Evolutionary conservation across 768 basidiomycete species (phyloP).

Genomic region (Lyophyllum atratum): DNA sequence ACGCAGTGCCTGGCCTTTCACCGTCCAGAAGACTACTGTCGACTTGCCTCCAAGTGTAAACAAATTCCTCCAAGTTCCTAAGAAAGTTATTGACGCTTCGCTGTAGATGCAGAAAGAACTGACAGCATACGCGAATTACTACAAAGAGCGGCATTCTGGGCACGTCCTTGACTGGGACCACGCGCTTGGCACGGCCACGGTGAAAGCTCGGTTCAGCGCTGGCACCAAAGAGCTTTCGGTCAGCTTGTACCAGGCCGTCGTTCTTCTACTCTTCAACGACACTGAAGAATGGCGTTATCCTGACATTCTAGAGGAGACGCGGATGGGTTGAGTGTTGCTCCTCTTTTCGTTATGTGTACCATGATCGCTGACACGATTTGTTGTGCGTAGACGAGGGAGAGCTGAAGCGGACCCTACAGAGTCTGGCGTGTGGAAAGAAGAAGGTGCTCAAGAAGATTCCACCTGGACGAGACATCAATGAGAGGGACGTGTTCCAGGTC

Average conservation of each 20-base stretch:
- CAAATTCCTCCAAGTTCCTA: slow-evolving; percentile 7
- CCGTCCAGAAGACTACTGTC: slow-evolving; percentile 48
- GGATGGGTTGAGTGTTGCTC: slow-evolving; percentile 66
- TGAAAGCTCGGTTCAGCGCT: slow-evolving; percentile 67
- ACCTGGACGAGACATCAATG: slow-evolving; percentile 72
- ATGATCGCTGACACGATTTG: slow-evolving; percentile 23
- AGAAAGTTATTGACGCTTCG: slow-evolving; percentile 8
- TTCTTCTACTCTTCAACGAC: slow-evolving; percentile 86
- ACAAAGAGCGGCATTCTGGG: slow-evolving; percentile 76
- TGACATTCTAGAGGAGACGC: slow-evolving; percentile 67
- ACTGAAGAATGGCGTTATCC: slow-evolving; percentile 56
- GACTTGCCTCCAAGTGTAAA: slow-evolving; percentile 57
- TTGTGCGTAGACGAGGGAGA: slow-evolving; percentile 62
- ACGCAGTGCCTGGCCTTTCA: slow-evolving; percentile 86
- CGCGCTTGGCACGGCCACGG: slow-evolving; percentile 77
- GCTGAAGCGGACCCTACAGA: slow-evolving; percentile 85
- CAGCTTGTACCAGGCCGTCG: slow-evolving; percentile 87
- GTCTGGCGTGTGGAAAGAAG: slow-evolving; percentile 89
- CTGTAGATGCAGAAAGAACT: slow-evolving; percentile 72
- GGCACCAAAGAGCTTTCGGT: slow-evolving; percentile 87
- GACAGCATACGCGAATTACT: slow-evolving; percentile 63
- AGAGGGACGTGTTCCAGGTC: slow-evolving; percentile 76
- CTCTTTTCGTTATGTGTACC: neutral
- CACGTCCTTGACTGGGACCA: slow-evolving; percentile 86
- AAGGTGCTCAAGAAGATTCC: slow-evolving; percentile 85